Evolutionary conservation across 2,329 filamentous ascomycete genomes (phyloP), one percentile per base, ranked within the genome.

Genomic region (Fusarium sulawesiense): DNA sequence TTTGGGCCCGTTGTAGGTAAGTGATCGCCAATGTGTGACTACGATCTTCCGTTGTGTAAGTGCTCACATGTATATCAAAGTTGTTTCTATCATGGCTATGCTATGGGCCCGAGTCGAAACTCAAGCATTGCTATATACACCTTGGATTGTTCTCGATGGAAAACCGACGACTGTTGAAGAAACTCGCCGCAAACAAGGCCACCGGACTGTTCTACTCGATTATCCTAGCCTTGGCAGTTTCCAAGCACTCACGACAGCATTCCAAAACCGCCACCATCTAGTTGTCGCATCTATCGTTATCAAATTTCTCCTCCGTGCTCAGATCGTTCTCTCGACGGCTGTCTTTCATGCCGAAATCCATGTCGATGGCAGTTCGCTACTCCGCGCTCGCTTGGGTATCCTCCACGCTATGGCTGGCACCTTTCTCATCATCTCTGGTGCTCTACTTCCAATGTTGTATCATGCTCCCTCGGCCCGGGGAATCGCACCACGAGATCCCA

Each of bases 1-100:
- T 77, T 76, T 66, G 71, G 70, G 10, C 76, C 76, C 9, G 66
- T 77, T 44, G 55, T 76, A 54, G 69, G 75, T 77, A 54, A 76
- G 75, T 70, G 46, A 59, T 66, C 62, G 44, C 30, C 47, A 60
- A 58, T 59, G 45, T 60, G 34, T 53, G 34, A 30, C 18, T 23
- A 25, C 29, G n/a, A 42, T 54, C 40, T 54, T 54, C 27, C 9
- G 45, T 42, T 34, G 48, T 64, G 14, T 16, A 48, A 60, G 63
- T 62, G 30, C 59, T 63, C n/a, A 66, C 55, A 51, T 53, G 32
- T 30, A 41, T 42, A 11, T 13, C 13, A 44, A 44, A 77, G 75
- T 74, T 27, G 67, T 70, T 32, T 75, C 75, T n/a, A 14, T 76
- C 5, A 37, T 76, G 44, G 65, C 69, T 18, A 68, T 75, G 34